These are phyloP conservation scores for Phytopythium litorale DNA, from an alignment of 352 stramenopile genomes.

Conservation along the genomic window DNA sequence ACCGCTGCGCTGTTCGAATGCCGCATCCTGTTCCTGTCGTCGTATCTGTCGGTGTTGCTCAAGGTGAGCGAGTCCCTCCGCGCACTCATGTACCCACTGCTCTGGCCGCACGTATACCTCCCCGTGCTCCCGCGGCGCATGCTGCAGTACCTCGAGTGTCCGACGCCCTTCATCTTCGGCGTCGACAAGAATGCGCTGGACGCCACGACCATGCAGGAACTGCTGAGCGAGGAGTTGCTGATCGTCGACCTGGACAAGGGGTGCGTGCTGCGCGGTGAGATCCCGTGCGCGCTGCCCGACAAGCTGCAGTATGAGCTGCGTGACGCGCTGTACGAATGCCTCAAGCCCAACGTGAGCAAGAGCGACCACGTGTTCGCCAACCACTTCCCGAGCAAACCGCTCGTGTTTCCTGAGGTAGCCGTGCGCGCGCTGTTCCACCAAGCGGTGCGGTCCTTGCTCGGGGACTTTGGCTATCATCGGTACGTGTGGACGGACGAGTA, in stretches of 20 bases:
- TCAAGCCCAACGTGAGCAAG: conserved; percentile 68
- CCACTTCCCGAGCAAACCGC: conserved; percentile 58
- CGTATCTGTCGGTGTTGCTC: conserved; percentile 77
- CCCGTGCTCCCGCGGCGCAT: conserved; percentile 74
- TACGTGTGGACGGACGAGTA: conserved; percentile 87
- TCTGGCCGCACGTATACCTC: conserved; percentile 87
- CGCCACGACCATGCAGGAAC: conserved; percentile 45
- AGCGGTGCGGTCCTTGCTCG: conserved; percentile 66
- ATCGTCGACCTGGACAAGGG: conserved; percentile 75
- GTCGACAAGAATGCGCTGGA: conserved; percentile 62
- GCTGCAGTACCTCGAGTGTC: conserved; percentile 83
- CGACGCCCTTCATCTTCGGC: conserved; percentile 84
- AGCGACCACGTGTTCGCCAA: conserved; percentile 71
- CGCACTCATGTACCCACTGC: conserved; percentile 80
- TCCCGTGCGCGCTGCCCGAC: conserved; percentile 44
- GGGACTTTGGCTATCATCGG: conserved; percentile 81
- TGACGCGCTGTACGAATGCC: conserved; percentile 54
- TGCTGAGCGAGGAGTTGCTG: conserved; percentile 66
- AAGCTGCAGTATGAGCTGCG: conserved; percentile 43
- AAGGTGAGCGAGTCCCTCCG: conserved; percentile 75
- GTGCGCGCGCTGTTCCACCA: conserved; percentile 67
- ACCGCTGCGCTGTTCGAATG: conserved; percentile 75
- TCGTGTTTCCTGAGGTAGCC: conserved; percentile 69
- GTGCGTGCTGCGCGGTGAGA: conserved; percentile 42
- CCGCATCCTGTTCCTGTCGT: conserved; percentile 80